These are phyloP conservation scores for Melaleuca alternifolia DNA, from an alignment of 345 rosid species.

Conservation along the genomic window DNA sequence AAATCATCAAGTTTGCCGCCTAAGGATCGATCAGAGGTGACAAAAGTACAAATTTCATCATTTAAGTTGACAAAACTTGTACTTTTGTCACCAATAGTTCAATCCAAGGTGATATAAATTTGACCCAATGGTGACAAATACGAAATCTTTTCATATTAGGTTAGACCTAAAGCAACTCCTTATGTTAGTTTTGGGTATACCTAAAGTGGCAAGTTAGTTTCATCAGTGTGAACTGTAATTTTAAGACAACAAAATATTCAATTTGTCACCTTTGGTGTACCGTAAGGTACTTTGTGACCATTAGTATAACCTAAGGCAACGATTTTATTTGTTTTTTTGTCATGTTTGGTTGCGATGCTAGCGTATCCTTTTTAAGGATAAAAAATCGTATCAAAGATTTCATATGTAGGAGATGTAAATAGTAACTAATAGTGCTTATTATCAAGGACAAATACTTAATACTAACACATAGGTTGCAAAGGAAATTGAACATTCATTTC, in stretches of 20 bases:
- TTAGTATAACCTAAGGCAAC: neutral
- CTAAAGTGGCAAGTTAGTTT: neutral
- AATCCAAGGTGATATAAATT: neutral
- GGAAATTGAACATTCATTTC: neutral
- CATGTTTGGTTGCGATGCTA: neutral
- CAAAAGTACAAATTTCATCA: neutral
- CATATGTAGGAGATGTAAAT: neutral
- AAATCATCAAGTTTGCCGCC: neutral
- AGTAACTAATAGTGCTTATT: neutral
- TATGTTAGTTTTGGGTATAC: neutral
- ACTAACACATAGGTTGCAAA: neutral
- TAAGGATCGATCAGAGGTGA: neutral
- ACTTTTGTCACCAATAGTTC: neutral
- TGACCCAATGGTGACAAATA: neutral
- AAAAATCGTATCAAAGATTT: neutral
- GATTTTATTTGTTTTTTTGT: neutral
- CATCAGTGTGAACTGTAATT: neutral
- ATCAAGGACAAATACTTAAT: neutral
- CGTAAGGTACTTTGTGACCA: neutral
- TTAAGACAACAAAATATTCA: neutral
- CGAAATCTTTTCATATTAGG: neutral
- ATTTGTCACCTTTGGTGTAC: neutral
- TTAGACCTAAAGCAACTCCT: neutral
- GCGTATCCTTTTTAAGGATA: neutral
- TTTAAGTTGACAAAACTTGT: neutral